Percentiles rank a stretch among this genome's conserved stretches.
Conservation (phyloP, 257 asterid genomes). For the Knoxia roxburghii region DNA sequence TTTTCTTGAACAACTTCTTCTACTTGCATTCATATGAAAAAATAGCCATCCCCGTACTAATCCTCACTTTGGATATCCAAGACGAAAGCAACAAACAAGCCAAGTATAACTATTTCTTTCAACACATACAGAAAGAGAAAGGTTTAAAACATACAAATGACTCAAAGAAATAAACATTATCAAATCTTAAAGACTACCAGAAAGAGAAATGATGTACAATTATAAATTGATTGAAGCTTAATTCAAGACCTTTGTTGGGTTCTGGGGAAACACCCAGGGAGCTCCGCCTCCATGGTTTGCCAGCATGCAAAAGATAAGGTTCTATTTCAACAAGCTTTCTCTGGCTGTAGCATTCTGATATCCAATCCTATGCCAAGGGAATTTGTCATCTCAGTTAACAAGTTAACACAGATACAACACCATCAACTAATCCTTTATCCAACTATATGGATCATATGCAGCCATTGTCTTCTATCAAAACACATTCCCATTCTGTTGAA, state of each 20-base stretch:
- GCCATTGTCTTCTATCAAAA: too few relatives aligned
- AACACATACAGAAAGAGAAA: neutral
- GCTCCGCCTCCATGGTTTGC: slow-evolving; percentile 79
- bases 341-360: slow-evolving; percentile 54
- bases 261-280: slow-evolving; percentile 34
- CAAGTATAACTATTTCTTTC: neutral
- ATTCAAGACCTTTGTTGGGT: slow-evolving; percentile 16
- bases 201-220: neutral
- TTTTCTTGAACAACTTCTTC: neutral
- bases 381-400: slow-evolving; percentile 3
- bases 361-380: slow-evolving; percentile 2
- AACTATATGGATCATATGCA: too few relatives aligned
- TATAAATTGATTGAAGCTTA: neutral
- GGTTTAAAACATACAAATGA: neutral
- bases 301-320: slow-evolving; percentile 72
- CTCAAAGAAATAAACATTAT: neutral
- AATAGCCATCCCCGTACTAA: neutral
- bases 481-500: too few relatives aligned
- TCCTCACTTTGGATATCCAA: neutral
- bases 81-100: neutral
- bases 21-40: neutral
- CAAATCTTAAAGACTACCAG: neutral
- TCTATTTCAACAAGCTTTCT: slow-evolving; percentile 76
- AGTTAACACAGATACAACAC: slow-evolving; percentile 8
- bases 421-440: neutral